Evolutionary conservation across 2,329 filamentous ascomycete species (phyloP).

Genomic region (Sporothrix protearum): DNA sequence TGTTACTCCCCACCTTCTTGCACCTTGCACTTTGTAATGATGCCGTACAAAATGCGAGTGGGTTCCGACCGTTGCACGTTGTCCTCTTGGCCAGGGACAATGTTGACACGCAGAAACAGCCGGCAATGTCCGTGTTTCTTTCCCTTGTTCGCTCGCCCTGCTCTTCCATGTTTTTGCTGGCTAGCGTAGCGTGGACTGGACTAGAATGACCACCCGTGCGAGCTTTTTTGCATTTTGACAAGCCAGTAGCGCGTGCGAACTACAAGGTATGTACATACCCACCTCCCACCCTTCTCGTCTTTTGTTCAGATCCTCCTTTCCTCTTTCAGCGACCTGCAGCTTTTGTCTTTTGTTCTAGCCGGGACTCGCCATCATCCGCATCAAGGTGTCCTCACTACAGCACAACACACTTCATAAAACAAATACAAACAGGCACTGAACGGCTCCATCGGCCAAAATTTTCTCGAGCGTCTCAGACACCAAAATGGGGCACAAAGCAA

Average conservation of each 20-base stretch:
- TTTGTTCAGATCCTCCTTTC: background rate
- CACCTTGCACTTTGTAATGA: background rate
- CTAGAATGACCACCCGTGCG: background rate
- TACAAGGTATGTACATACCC: too few species aligned
- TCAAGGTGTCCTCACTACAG: too few species aligned
- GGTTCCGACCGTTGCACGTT: background rate
- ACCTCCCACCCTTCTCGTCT: background rate
- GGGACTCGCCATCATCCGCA: background rate
- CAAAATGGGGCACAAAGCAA: background rate
- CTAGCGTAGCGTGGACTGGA: background rate
- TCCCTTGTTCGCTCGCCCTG: background rate
- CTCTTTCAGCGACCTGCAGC: background rate
- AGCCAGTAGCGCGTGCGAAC: background rate
- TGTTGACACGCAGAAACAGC: background rate
- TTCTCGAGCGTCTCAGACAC: background rate
- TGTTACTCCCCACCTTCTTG: background rate
- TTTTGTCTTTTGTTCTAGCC: too few species aligned
- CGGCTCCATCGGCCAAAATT: background rate
- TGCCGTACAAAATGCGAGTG: background rate
- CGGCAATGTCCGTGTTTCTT: background rate
- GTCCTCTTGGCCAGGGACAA: background rate
- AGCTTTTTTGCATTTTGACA: background rate
- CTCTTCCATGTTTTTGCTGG: background rate
- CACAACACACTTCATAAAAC: too few species aligned
- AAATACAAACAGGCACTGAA: background rate